phyloP scores from a whole-genome alignment of 768 basidiomycete genomes.

The Mycena polygramma region DNA sequence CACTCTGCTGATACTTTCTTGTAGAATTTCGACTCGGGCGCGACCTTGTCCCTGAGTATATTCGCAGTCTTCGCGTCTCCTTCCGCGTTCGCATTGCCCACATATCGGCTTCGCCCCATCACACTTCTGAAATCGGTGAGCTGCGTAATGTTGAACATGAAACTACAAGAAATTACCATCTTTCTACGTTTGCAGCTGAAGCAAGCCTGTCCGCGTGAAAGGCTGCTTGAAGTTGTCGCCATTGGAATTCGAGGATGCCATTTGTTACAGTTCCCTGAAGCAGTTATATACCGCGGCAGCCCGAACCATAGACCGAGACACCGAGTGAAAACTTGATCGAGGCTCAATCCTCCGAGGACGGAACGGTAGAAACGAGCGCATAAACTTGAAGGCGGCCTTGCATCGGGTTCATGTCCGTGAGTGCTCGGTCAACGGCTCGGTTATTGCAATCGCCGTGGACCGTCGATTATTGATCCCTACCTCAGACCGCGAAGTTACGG shows the following conservation, averaged over 20 bases:
- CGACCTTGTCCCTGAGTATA: conserved; percentile 63
- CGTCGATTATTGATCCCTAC: too few species aligned
- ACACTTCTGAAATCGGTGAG: conserved; percentile 56
- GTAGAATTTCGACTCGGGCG: conserved; percentile 62
- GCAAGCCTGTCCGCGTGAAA: conserved; percentile 35
- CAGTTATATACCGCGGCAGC: neutral
- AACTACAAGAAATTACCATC: conserved; percentile 10
- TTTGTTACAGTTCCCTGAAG: neutral
- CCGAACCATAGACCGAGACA: neutral
- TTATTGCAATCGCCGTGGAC: too few species aligned
- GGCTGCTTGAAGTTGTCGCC: neutral
- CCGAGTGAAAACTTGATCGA: neutral
- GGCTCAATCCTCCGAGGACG: too few species aligned
- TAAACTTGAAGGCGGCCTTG: too few species aligned
- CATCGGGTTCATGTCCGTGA: too few species aligned
- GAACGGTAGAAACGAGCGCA: too few species aligned
- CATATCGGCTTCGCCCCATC: conserved; percentile 68
- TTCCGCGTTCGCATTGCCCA: conserved; percentile 61
- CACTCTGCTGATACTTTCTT: conserved; percentile 63
- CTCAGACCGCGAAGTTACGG: too few species aligned
- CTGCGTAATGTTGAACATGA: neutral
- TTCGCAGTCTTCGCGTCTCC: conserved; percentile 70
- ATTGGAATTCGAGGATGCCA: neutral
- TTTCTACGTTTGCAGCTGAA: conserved; percentile 32
- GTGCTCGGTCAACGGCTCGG: too few species aligned